Evolutionary conservation across 768 basidiomycete species (phyloP).

Genomic region (Amanita molliuscula): DNA sequence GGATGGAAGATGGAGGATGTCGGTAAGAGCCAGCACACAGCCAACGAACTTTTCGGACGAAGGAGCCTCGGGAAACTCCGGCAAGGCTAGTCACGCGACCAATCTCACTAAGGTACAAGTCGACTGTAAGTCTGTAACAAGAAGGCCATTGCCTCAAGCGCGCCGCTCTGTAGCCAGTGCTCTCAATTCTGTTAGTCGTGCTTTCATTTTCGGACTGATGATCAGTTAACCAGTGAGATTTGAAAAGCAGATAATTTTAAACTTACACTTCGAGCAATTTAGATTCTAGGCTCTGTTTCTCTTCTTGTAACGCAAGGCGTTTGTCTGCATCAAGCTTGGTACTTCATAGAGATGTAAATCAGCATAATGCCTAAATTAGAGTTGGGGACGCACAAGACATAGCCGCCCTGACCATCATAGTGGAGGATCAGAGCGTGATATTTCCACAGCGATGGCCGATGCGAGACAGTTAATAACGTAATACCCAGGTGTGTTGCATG

Average conservation of each 20-base stretch:
- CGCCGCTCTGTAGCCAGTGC: slow-evolving; percentile 15
- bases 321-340: slow-evolving; percentile 86
- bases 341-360: slow-evolving; percentile 27
- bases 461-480: slow-evolving; percentile 90
- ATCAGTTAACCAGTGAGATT: neutral
- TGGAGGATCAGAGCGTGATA: slow-evolving; percentile 85
- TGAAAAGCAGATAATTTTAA: neutral
- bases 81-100: neutral
- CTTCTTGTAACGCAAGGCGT: slow-evolving; percentile 84
- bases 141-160: neutral
- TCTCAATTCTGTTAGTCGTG: slow-evolving; percentile 59
- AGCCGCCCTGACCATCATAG: slow-evolving; percentile 91
- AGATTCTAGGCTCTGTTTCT: slow-evolving; percentile 82
- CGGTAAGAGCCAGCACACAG: neutral
- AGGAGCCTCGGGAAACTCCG: neutral
- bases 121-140: too few relatives aligned
- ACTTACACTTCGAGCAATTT: slow-evolving; percentile 83
- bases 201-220: slow-evolving; percentile 70
- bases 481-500: slow-evolving; percentile 80
- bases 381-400: slow-evolving; percentile 68
- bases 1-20: too few relatives aligned
- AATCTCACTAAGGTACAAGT: neutral
- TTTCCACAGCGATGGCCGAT: slow-evolving; percentile 90
- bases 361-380: neutral
- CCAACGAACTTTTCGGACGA: neutral